Evolutionary conservation across 805 yeast species (phyloP).

Genomic region (Lachancea nothofagi): DNA sequence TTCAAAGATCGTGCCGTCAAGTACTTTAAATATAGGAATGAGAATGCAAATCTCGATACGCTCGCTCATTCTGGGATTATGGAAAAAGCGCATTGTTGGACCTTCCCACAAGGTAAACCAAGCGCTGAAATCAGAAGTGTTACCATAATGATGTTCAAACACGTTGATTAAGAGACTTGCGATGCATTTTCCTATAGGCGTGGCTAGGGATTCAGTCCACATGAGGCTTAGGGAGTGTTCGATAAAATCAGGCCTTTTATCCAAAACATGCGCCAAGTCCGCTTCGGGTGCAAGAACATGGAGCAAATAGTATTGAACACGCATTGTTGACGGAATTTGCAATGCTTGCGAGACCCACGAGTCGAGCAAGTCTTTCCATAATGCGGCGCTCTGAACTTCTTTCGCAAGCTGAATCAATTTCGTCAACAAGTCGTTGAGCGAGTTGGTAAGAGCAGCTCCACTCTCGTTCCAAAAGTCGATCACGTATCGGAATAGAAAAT

Average conservation of each 20-base stretch:
- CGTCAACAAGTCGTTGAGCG: constrained; percentile 53
- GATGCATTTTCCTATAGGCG: constrained; percentile 56
- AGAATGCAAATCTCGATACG: constrained; percentile 56
- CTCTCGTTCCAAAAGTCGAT: constrained; percentile 68
- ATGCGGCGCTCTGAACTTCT: constrained; percentile 16
- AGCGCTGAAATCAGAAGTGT: constrained; percentile 9
- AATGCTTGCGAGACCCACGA: constrained; percentile 46
- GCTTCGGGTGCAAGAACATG: constrained; percentile 51
- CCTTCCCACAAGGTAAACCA: constrained; percentile 54
- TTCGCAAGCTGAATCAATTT: constrained; percentile 45
- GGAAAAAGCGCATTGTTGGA: constrained; percentile 35
- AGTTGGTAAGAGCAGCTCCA: constrained; percentile 64
- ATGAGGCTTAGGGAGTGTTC: constrained; percentile 44
- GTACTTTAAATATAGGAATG: constrained; percentile 51
- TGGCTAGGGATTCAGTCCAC: constrained; percentile 55
- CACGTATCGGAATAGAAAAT: constrained; percentile 44
- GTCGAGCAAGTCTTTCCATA: constrained; percentile 25
- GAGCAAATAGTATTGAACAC: constrained; percentile 56
- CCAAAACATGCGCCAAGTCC: constrained; percentile 39
- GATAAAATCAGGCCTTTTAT: constrained; percentile 42
- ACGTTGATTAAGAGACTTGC: constrained; percentile 36
- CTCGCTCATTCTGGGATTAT: constrained; percentile 32
- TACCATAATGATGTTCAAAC: constrained; percentile 29
- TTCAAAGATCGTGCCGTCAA: constrained; percentile 41
- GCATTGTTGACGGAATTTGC: constrained; percentile 43